Evolutionary conservation across 257 asterid species (phyloP), one percentile per base, ranked within the genome.

Genomic region (Avicennia marina): DNA sequence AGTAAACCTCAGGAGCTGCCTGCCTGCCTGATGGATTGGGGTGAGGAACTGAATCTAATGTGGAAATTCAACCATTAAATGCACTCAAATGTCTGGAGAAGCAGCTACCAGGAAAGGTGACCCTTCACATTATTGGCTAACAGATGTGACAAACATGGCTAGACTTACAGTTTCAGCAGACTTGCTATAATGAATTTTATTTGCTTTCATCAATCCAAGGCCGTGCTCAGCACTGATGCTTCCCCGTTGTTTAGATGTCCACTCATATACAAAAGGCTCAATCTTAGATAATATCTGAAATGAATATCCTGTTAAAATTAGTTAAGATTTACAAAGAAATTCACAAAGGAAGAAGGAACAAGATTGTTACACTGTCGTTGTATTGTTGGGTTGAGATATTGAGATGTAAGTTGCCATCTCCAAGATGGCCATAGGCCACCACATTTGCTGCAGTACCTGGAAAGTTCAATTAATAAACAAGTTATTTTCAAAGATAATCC

Each of bases 141-240:
- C 60, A 19, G 19, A 32, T 44, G 7, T 24, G 21, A 25, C 8
- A n/a, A 40, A 44, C 5, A 34, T 25, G 61, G 60, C 6, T 52
- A 62, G 48, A 52, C 95, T 83, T 77, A 91, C 98, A 44, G 90
- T 60, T 73, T 83, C 94, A 70, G 80, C 61, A 43, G 95, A 85
- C 73, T 91, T 91, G 97, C 95, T 88, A 81, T 88, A 91, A 62
- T 88, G 84, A 53, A 91, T 85, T 75, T 88, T 91, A 56, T 69
- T 64, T 19, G 98, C 98, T 80, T 91, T 91, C 98, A 91, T 85
- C 72, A 85, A 72, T 66, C 98, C 98, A 55, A 91, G 84, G 49
- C 95, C 98, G 57, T 91, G 98, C 72, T 91, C 98, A 0, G 98
- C 97, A 24, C 98, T 91, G 64, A 91, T 91, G 78, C 98, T 91